These are phyloP conservation scores for Crithidia thermophila DNA, from an alignment of 208 protist genomes.

Conservation along the genomic window DNA sequence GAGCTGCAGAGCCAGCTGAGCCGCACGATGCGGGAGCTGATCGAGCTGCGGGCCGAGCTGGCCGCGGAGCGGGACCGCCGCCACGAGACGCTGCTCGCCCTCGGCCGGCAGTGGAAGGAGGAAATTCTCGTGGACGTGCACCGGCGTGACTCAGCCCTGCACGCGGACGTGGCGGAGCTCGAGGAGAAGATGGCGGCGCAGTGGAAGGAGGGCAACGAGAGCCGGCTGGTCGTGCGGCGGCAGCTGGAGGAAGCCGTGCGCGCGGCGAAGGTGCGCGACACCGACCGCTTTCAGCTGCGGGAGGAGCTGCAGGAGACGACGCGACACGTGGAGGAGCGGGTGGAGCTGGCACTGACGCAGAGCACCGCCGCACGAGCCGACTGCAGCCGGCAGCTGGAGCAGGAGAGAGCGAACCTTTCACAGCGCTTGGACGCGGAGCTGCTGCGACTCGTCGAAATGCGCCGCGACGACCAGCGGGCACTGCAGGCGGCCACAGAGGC, in stretches of 20 bases:
- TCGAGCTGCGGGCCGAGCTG: constrained; percentile 58
- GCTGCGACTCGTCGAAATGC: constrained; percentile 71
- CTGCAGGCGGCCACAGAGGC: constrained; percentile 43
- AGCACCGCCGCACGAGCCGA: constrained; percentile 58
- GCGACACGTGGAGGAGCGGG: constrained; percentile 44
- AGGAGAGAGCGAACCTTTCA: constrained; percentile 49
- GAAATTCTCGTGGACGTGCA: constrained; percentile 75
- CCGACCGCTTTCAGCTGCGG: constrained; percentile 62
- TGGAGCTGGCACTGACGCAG: constrained; percentile 50
- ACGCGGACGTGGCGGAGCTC: constrained; percentile 55
- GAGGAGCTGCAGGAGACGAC: constrained; percentile 58
- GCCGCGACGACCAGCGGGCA: constrained; percentile 59
- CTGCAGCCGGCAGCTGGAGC: constrained; percentile 60
- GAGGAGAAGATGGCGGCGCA: constrained; percentile 39
- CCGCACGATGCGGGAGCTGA: constrained; percentile 60
- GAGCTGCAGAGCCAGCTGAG: constrained; percentile 70
- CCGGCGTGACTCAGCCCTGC: constrained; percentile 46
- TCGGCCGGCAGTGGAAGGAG: constrained; percentile 78
- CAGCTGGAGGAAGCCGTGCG: constrained; percentile 58
- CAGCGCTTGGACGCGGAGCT: constrained; percentile 76
- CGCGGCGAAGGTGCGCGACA: constrained; percentile 42
- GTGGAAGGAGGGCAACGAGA: constrained; percentile 35
- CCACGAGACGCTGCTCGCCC: constrained; percentile 45
- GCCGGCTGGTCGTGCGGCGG: constrained; percentile 45
- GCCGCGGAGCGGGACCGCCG: constrained; percentile 68